Conservation (phyloP, 2,329 filamentous ascomycete genomes). For the Fragosphaeria purpurea region DNA sequence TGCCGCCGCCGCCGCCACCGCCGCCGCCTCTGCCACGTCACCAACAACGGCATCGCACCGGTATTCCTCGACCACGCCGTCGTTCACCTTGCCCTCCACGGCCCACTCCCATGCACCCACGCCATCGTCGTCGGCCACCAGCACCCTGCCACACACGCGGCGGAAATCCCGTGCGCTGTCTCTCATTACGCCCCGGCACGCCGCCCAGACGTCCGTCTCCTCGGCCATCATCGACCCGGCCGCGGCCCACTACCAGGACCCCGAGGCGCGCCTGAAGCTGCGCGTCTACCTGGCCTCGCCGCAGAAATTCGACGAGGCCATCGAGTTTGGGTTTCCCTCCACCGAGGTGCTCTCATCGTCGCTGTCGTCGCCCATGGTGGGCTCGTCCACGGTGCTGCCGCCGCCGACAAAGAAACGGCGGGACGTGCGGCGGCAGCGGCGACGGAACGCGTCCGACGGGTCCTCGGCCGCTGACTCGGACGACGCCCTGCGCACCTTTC, state of each 20-base stretch:
- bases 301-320: slow-evolving; percentile 89
- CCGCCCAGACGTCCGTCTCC: slow-evolving; percentile 32
- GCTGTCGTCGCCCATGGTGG: slow-evolving; percentile 11
- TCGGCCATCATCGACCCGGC: slow-evolving; percentile 50
- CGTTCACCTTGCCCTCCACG: slow-evolving; percentile 13
- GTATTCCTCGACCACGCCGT: slow-evolving; percentile 13
- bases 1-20: background rate
- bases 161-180: slow-evolving; percentile 47
- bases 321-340: slow-evolving; percentile 85
- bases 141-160: slow-evolving; percentile 26
- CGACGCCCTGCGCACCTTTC: slow-evolving; percentile 44
- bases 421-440: slow-evolving; percentile 17
- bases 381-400: background rate
- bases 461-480: slow-evolving; percentile 14
- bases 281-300: slow-evolving; percentile 79
- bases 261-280: slow-evolving; percentile 76
- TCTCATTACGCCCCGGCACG: slow-evolving; percentile 40
- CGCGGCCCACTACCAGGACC: slow-evolving; percentile 80
- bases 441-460: slow-evolving; percentile 22
- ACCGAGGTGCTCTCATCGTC: slow-evolving; percentile 32
- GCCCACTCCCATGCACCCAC: slow-evolving; percentile 13
- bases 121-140: background rate
- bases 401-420: background rate
- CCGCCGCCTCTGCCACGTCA: slow-evolving; percentile 6
- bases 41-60: slow-evolving; percentile 18